A percentile compares a stretch with the other conserved stretches of the same genome.
phyloP scores from a whole-genome alignment of 345 rosid genomes.

The Salix brachista region DNA sequence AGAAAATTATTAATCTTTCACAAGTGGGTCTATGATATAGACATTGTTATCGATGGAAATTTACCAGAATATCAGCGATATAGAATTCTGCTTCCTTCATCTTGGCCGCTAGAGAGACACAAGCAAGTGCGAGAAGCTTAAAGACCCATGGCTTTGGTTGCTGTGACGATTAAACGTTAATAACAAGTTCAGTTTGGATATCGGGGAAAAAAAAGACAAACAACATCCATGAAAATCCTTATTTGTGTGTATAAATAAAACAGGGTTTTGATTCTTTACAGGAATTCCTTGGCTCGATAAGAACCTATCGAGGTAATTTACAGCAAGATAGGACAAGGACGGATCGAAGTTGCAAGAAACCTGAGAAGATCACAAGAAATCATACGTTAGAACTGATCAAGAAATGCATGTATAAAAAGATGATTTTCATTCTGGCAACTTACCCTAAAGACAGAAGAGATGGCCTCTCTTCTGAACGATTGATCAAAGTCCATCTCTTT shows the following conservation, averaged over 20 bases:
- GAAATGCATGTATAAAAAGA: not conserved
- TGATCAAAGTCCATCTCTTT: constrained; percentile 31
- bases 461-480: constrained; percentile 39
- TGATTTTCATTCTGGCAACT: not conserved
- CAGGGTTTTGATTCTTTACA: constrained; percentile 32
- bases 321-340: constrained; percentile 59
- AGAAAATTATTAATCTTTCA: no score
- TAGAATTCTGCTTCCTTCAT: constrained; percentile 56
- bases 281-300: constrained; percentile 50
- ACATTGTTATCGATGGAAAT: not conserved
- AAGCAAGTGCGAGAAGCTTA: constrained; percentile 61
- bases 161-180: constrained; percentile 19
- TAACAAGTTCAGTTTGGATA: not conserved
- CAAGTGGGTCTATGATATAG: not conserved
- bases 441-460: constrained; percentile 53
- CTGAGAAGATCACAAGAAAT: constrained; percentile 21
- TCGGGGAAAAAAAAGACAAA: not conserved
- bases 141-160: constrained; percentile 56
- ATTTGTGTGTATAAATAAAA: not conserved
- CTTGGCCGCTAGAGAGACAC: constrained; percentile 68
- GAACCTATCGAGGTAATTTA: constrained; percentile 81
- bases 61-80: constrained; percentile 47
- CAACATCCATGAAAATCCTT: not conserved
- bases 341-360: constrained; percentile 38
- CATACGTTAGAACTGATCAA: not conserved